Conservation (phyloP, 257 asterid species). For the Cordia subcordata region DNA sequence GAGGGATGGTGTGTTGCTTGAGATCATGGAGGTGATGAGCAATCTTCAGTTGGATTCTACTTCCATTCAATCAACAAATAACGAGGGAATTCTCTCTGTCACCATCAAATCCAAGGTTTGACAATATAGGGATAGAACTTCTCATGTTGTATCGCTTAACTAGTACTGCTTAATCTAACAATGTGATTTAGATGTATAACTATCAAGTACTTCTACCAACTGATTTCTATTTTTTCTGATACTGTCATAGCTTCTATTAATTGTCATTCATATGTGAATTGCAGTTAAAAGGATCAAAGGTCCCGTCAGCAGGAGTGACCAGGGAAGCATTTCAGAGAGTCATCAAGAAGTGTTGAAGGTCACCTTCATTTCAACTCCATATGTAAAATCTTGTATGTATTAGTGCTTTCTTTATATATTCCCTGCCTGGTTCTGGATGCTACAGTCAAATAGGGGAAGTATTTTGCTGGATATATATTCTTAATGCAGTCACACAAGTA, state of each 20-base stretch:
- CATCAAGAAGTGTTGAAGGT: slow-evolving; percentile 36
- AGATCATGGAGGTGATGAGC: slow-evolving; percentile 49
- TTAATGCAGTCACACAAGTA: too few species aligned
- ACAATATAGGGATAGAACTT: not conserved
- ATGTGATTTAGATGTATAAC: not conserved
- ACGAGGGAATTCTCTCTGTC: slow-evolving; percentile 54
- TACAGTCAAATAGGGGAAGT: too few species aligned
- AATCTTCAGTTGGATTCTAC: slow-evolving; percentile 51
- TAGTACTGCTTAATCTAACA: not conserved
- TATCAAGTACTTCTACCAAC: too few species aligned
- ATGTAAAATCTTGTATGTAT: not conserved
- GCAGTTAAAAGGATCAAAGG: slow-evolving; percentile 68
- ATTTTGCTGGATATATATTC: not conserved
- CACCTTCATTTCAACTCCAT: slow-evolving; percentile 3
- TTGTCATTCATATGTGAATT: slow-evolving; percentile 8
- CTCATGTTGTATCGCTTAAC: not conserved
- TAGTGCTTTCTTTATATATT: not conserved
- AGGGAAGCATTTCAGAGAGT: slow-evolving; percentile 60
- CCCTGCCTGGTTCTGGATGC: not conserved
- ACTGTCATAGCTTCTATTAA: not conserved
- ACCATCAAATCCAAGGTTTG: slow-evolving; percentile 73
- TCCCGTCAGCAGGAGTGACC: slow-evolving; percentile 47
- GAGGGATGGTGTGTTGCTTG: slow-evolving; percentile 49
- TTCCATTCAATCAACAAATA: slow-evolving; percentile 57
- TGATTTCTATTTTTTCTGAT: too few species aligned